These are phyloP conservation scores for Ceratobasidium sp. DNA, from an alignment of 1,284 basidiomycete genomes.

Conservation along the genomic window DNA sequence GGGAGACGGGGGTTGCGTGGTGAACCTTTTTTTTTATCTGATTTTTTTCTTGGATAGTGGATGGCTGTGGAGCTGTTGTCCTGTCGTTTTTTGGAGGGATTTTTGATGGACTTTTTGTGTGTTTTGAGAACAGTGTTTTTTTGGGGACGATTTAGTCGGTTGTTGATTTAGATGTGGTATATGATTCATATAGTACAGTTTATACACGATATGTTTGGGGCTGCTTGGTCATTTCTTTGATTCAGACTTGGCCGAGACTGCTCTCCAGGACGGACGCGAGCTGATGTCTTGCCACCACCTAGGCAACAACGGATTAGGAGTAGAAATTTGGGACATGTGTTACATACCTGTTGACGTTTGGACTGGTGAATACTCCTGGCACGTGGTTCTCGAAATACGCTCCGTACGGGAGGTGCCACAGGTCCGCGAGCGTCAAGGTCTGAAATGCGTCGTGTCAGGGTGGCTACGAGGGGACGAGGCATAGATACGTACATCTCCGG, in stretches of 20 bases:
- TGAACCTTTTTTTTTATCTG: not conserved
- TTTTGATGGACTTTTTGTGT: not conserved
- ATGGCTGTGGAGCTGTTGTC: not conserved
- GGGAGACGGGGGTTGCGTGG: constrained; percentile 11
- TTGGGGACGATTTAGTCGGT: constrained; percentile 2
- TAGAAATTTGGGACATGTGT: not conserved
- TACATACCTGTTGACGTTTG: not conserved
- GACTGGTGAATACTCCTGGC: constrained; percentile 50
- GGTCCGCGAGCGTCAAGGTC: constrained; percentile 64
- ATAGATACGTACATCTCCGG: constrained; percentile 61
- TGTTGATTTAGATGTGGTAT: constrained; percentile 23
- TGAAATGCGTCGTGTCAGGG: not conserved
- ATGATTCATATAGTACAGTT: constrained; percentile 4
- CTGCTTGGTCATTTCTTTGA: not conserved
- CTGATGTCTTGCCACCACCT: constrained; percentile 59
- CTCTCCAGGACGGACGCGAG: constrained; percentile 58
- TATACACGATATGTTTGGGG: not conserved
- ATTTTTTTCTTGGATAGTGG: not conserved
- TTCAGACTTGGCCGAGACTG: constrained; percentile 49
- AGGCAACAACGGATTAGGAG: not conserved
- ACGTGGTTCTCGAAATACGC: constrained; percentile 51
- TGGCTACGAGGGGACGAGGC: not conserved
- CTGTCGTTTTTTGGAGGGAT: constrained; percentile 7
- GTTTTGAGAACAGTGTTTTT: constrained; percentile 11
- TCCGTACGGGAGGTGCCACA: constrained; percentile 68